Percentiles rank a stretch among this genome's conserved stretches.
Evolutionary conservation across 805 yeast species (phyloP).

Genomic region (Saturnispora saitoi): DNA sequence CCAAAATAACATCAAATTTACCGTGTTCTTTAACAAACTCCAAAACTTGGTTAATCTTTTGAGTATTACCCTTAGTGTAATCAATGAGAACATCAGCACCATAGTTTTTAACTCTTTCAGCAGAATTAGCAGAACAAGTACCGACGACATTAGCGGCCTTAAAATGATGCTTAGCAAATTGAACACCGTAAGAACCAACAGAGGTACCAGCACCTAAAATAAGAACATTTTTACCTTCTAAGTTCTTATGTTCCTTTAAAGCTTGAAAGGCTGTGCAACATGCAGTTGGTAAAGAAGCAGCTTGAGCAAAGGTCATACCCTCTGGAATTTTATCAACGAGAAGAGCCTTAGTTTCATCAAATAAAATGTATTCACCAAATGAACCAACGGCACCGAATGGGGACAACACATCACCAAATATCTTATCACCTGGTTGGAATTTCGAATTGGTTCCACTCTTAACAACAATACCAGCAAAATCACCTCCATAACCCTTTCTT

Average conservation of each 20-base stretch:
- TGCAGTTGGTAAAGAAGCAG: constrained; percentile 59
- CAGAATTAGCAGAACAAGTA: constrained; percentile 32
- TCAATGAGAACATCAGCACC: constrained; percentile 59
- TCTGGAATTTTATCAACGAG: constrained; percentile 35
- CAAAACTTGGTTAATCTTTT: constrained; percentile 30
- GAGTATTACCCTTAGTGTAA: constrained; percentile 38
- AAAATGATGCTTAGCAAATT: constrained; percentile 43
- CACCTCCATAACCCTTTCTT: constrained; percentile 18
- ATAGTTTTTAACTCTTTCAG: constrained; percentile 16
- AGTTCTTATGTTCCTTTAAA: constrained; percentile 10
- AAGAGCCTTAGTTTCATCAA: constrained; percentile 23
- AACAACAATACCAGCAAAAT: constrained; percentile 20
- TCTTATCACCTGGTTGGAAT: constrained; percentile 17
- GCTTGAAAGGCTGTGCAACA: constrained; percentile 49
- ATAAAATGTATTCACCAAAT: constrained; percentile 36
- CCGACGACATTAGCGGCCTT: constrained; percentile 47
- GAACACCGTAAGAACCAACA: constrained; percentile 51
- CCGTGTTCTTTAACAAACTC: constrained; percentile 30
- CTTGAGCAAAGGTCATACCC: constrained; percentile 40
- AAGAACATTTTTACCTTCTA: constrained; percentile 38
- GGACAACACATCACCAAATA: constrained; percentile 14
- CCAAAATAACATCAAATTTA: constrained; percentile 55
- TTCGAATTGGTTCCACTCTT: constrained; percentile 16
- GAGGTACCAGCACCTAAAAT: constrained; percentile 70
- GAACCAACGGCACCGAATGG: constrained; percentile 29